A percentile compares a stretch with the other conserved stretches of the same genome.
These are phyloP conservation scores for Acanthamoeba pearcei DNA, from an alignment of 208 protist genomes.

Conservation along the genomic window DNA sequence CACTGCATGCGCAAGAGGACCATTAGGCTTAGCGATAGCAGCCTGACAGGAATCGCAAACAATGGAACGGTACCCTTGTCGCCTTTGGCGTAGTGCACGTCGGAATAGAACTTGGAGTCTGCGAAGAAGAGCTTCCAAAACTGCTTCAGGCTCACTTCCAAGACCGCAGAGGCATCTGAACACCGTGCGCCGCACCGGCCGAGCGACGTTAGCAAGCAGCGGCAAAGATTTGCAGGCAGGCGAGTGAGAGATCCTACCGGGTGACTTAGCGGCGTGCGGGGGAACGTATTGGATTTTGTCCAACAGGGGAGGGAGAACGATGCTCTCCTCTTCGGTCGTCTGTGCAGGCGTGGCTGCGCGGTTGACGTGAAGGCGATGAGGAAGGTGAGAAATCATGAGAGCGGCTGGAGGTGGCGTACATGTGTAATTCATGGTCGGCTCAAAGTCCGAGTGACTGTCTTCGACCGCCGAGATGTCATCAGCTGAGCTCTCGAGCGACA, in stretches of 20 bases:
- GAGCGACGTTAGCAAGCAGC: not conserved
- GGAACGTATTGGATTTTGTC: constrained; percentile 52
- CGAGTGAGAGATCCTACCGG: not conserved
- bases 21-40: not conserved
- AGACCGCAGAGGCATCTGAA: constrained; percentile 43
- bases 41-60: not conserved
- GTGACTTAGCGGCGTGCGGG: constrained; percentile 35
- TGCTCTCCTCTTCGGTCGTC: not conserved
- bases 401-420: not conserved
- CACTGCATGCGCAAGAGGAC: not conserved
- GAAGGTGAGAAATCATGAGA: not conserved
- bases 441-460: not conserved
- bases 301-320: not conserved
- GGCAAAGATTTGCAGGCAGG: not conserved
- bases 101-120: constrained; percentile 27
- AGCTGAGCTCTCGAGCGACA: constrained; percentile 4
- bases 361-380: not conserved
- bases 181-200: not conserved
- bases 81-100: constrained; percentile 45
- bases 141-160: constrained; percentile 61
- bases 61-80: not conserved
- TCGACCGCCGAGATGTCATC: constrained; percentile 15
- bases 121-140: constrained; percentile 69
- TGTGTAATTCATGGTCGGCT: not conserved
- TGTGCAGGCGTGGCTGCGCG: not conserved